phyloP scores from a whole-genome alignment of 257 asterid genomes.

The Osmanthus fragrans region DNA sequence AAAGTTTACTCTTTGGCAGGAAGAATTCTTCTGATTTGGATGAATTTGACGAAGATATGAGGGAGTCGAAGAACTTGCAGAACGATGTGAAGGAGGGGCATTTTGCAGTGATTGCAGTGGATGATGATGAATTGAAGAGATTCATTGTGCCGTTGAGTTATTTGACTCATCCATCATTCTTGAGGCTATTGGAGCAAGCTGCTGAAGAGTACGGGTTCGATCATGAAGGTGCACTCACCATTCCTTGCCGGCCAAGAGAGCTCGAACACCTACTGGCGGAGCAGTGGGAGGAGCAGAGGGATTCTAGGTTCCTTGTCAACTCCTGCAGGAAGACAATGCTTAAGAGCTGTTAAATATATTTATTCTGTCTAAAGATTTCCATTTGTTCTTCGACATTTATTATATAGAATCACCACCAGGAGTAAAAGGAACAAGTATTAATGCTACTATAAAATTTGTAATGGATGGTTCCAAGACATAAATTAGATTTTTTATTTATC shows the following conservation, averaged over 20 bases:
- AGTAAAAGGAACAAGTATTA: no score
- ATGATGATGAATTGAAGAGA: constrained; percentile 48
- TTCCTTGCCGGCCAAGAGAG: constrained; percentile 59
- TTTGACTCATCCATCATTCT: constrained; percentile 61
- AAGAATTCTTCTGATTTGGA: constrained; percentile 9
- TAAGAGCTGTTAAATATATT: constrained; percentile 19
- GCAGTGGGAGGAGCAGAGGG: constrained; percentile 29
- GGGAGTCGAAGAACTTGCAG: constrained; percentile 37
- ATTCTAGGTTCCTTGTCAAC: constrained; percentile 1
- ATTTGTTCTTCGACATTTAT: no score
- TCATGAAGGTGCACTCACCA: constrained; percentile 59
- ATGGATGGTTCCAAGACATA: no score
- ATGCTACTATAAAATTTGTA: no score
- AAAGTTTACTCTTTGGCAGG: constrained; percentile 42
- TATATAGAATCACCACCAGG: no score
- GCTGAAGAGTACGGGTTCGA: constrained; percentile 87
- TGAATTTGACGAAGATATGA: constrained; percentile 19
- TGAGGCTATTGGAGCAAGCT: constrained; percentile 59
- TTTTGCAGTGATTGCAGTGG: constrained; percentile 47
- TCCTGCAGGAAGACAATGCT: constrained; percentile 26
- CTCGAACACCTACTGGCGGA: constrained; percentile 37
- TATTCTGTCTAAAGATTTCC: no score
- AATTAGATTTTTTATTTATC: no score
- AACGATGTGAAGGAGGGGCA: constrained; percentile 61
- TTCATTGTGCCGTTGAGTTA: constrained; percentile 66